Evolutionary conservation across 176 grass and related monocot genomes (phyloP), one percentile per base, ranked within the genome.

Genomic region (Areca catechu): DNA sequence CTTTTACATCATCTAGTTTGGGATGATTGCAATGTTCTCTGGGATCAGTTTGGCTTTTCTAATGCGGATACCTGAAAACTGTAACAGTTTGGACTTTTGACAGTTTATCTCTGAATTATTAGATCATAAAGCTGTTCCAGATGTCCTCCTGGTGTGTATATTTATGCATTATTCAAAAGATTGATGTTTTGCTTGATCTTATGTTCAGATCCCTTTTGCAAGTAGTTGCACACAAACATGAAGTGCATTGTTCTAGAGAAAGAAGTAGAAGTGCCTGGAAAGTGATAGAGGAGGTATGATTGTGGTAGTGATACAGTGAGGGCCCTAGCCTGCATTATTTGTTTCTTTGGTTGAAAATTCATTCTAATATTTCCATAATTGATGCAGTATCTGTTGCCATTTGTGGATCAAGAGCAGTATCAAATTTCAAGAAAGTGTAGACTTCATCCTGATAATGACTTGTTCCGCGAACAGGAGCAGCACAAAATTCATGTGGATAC

Each of bases 171-270:
- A 14, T 43, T 43, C 34, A 43, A 12, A 43, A 43, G 34, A 43
- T 43, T 43, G 10, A 43, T 43, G 1, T 2, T 43, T 43, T 12
- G 34, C 34, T 62, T 56, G 43, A n/a, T 24, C 20, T 65, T 72
- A 57, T 83, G 77, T 73, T 48, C 69, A 96, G 92, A 75, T 69
- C 55, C 72, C 71, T 77, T 85, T 68, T 82, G 74, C 74, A 82
- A 79, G 72, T 79, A 74, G 76, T 80, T 77, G 30, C 51, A 21
- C 53, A 97, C 12, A 77, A 58, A 65, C 63, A 65, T 69, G 77
- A 85, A 61, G 61, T 97, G 21, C 92, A 90, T 79, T 97, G 92
- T 68, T 97, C 92, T 51, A 97, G 86, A 66, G 86, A 91, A 79
- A 79, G 92, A 75, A 97, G 92, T 57, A 78, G 83, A 43, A 75